Evolutionary conservation across 1,284 basidiomycete species (phyloP), one percentile per base, ranked within the genome.

Genomic region (Pseudozyma hubeiensis): DNA sequence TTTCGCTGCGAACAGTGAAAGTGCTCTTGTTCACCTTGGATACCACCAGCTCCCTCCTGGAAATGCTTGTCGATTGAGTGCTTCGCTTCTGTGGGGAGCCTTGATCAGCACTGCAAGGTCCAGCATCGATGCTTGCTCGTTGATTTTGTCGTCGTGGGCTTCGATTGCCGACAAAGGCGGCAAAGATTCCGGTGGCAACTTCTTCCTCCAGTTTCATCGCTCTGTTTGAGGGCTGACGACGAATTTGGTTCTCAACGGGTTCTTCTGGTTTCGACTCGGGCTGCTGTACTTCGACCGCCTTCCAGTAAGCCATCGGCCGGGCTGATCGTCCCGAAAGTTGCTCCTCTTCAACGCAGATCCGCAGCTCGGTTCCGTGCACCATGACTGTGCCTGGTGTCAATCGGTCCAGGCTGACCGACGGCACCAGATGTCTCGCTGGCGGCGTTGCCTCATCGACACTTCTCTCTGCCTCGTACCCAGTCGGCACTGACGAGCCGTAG

Each of bases 91-190:
- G 14, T 5, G 57, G 29, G 24, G 53, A 53, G 14, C 47, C 41
- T 17, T 46, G 46, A 19, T 43, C 41, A 3, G 8, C 30, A 16
- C 16, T 14, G 31, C 24, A 48, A 7, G 45, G 19, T 5, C 30
- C 51, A 24, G 35, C 52, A 46, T 64, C 64, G 13, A 49, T 51
- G 33, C 49, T 64, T 3, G 51, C 33, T 35, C 53, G n/a, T 11
- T 64, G 65, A 31, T 56, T 45, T 24, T 64, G 70, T 17, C 70
- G 39, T 41, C 53, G 30, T 8, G 70, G 70, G 40, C 70, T 68
- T 34, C 64, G 60, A n/a, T 73, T 73, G 53, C 70, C 70, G 3
- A 73, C 70, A 24, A 73, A 73, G 5, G 53, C 59, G 24, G 70
- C 70, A 53, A 73, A 73, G 17, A 64, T 66, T n/a, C 70, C 64